Evolutionary conservation across 257 asterid species (phyloP).

Genomic region (Capsicum chinense): DNA sequence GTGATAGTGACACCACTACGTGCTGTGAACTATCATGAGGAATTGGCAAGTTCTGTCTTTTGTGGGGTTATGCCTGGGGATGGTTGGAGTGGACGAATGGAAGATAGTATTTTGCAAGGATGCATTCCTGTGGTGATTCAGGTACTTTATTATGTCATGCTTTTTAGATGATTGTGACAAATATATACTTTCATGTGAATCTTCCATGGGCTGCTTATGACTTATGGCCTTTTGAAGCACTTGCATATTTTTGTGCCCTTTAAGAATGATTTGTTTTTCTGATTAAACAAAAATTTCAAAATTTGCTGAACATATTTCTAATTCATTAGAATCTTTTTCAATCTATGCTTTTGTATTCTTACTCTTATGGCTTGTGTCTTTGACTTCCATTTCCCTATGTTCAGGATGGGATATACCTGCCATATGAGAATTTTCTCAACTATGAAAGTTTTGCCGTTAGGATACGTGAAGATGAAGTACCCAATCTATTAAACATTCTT

Average conservation of each 20-base stretch:
- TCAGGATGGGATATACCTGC: conserved; percentile 94
- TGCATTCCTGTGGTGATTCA: conserved; percentile 97
- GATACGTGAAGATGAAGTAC: conserved; percentile 83
- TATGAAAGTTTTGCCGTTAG: conserved; percentile 90
- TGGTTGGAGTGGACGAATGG: conserved; percentile 99
- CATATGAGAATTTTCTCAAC: conserved; percentile 85
- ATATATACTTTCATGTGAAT: not conserved
- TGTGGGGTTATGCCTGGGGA: conserved; percentile 99
- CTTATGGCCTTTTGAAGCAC: conserved; percentile 2
- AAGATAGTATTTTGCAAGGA: conserved; percentile 91
- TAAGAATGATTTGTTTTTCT: not conserved
- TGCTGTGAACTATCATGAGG: conserved; percentile 65
- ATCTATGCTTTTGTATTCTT: not conserved
- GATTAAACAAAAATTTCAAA: not conserved
- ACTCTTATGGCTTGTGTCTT: conserved; percentile 22
- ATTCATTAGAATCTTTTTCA: conserved; percentile 7
- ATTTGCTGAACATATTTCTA: not conserved
- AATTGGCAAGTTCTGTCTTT: conserved; percentile 73
- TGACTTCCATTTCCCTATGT: conserved; percentile 25
- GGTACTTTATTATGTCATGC: conserved; percentile 44
- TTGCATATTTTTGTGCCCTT: not conserved
- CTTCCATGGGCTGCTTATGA: not conserved
- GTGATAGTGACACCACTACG: conserved; percentile 83
- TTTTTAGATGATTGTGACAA: not conserved
- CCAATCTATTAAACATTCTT: conserved; percentile 70